Conservation (phyloP, 768 basidiomycete species). For the Clavulina sp. region DNA sequence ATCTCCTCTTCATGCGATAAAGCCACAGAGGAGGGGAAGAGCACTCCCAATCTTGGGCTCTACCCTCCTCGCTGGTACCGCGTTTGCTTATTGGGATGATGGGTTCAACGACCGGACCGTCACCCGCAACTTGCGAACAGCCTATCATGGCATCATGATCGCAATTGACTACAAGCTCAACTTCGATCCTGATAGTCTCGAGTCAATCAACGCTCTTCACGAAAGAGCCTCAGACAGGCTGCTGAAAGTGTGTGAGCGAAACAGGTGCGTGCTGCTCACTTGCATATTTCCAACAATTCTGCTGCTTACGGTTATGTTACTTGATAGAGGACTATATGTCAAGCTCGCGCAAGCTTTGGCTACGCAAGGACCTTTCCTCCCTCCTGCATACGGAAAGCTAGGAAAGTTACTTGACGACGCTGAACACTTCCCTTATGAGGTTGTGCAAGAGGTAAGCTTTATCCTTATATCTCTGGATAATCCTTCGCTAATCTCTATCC, state of each 20-base stretch:
- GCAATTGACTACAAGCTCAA: slow-evolving; percentile 1
- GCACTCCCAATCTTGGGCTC: no score
- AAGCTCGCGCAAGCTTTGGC: neutral
- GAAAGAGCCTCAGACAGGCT: neutral
- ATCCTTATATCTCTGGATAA: neutral
- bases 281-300: neutral
- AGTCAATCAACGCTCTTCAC: neutral
- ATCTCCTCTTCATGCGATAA: no score
- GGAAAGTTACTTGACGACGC: neutral
- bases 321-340: neutral
- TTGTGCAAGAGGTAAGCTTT: neutral
- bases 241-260: neutral
- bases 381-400: neutral
- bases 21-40: no score
- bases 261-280: neutral
- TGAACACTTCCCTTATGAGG: neutral
- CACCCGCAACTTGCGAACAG: neutral
- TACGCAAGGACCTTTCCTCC: neutral
- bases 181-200: neutral
- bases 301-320: neutral
- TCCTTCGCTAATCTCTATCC: neutral
- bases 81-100: no score
- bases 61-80: no score
- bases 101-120: neutral
- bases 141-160: neutral